Evolutionary conservation across 2,329 filamentous ascomycete species (phyloP), one percentile per base, ranked within the genome.

Genomic region (Botrytis elliptica): DNA sequence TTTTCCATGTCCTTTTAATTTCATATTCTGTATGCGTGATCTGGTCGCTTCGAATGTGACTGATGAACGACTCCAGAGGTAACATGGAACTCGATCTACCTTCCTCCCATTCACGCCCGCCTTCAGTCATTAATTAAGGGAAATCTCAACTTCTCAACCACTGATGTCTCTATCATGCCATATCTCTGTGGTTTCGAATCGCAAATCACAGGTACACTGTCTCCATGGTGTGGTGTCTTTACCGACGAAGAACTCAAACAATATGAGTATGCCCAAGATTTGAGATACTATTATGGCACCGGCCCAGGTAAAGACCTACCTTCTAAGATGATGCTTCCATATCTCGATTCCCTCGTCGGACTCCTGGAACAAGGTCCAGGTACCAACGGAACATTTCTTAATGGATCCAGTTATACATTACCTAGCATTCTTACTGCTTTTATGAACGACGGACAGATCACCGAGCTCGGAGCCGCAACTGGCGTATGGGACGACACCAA

Each of bases 151-250:
- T 84, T 92, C 49, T 85, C 84, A 0, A 82, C 85, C 46, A 82
- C 81, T 2, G 88, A 92, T 73, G 83, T 90, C 60, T 83, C 82
- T 12, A 85, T 86, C 63, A 89, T 92, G 68, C 89, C 90, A 0
- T 92, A 92, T 77, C 84, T 92, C n/a, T 93, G 91, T 77, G 91
- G 89, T 6, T 93, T 91, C 74, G 91, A 93, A 78, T 89, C 87
- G 4, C 90, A 92, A 77, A 91, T 92, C 76, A 88, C 85, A 0
- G 90, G 90, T 1, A 82, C 82, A 2, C 80, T 88, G 6, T 91
- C 88, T 7, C 88, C 89, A 0, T 92, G 88, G 83, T 92, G 91
- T 79, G 83, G 83, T 69, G 84, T 91, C 25, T 90, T 91, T 77
- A 89, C 86, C 4, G 84, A 90, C 49, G 83, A 88, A 4, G 91